These are phyloP conservation scores for Bathelium albidoporum DNA, from an alignment of 495 filamentous ascomycete species.

Conservation along the genomic window DNA sequence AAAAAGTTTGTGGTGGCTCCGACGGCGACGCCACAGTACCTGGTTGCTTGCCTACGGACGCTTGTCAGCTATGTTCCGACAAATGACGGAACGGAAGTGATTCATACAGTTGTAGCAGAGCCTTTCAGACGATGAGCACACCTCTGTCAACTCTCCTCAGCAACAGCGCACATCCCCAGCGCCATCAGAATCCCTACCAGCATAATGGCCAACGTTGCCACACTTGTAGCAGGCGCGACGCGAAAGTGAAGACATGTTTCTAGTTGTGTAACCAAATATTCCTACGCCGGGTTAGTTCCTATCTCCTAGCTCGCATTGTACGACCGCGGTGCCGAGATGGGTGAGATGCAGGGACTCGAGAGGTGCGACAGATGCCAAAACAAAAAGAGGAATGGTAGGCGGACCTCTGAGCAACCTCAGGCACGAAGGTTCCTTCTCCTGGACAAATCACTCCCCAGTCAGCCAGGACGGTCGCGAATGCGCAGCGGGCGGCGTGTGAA, in stretches of 20 bases:
- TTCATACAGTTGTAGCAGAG: constrained; percentile 97
- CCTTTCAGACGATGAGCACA: constrained; percentile 90
- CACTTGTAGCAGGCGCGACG: constrained; percentile 99
- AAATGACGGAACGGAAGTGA: constrained; percentile 27
- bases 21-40: constrained; percentile 12
- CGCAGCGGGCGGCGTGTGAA: background rate
- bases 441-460: background rate
- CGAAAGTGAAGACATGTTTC: constrained; percentile 77
- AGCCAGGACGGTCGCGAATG: background rate
- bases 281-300: background rate
- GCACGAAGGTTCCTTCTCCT: background rate
- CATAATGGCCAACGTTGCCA: constrained; percentile 98
- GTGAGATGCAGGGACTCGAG: background rate
- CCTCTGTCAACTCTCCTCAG: constrained; percentile 46
- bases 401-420: background rate
- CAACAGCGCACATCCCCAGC: constrained; percentile 2
- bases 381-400: background rate
- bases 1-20: background rate
- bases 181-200: constrained; percentile 43
- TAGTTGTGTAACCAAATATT: background rate
- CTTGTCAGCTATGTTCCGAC: constrained; percentile 29
- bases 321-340: background rate
- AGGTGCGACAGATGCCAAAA: background rate
- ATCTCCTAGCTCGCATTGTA: background rate
- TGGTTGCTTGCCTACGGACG: constrained; percentile 32